phyloP scores from a whole-genome alignment of 805 yeast species.

The Saturnispora zaruensis region DNA sequence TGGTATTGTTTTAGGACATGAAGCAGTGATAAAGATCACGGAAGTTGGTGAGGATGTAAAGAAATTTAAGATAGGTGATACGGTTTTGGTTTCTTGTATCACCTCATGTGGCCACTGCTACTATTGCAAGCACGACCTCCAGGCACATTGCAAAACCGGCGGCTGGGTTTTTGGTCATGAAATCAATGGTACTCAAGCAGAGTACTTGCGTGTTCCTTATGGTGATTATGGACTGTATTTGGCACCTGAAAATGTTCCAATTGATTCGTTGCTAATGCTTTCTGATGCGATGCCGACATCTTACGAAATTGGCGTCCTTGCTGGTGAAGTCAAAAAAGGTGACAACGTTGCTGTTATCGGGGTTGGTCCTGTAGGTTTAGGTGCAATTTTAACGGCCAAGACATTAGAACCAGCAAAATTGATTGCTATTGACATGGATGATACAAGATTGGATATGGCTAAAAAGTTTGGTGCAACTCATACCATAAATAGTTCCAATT shows the following conservation, averaged over 20 bases:
- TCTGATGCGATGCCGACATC: conserved; percentile 64
- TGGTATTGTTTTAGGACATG: conserved; percentile 47
- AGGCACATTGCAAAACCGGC: conserved; percentile 49
- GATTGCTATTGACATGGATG: conserved; percentile 52
- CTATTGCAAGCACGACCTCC: conserved; percentile 46
- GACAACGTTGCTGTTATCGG: conserved; percentile 59
- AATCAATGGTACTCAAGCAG: conserved; percentile 65
- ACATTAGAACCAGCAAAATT: conserved; percentile 46
- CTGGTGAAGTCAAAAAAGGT: conserved; percentile 43
- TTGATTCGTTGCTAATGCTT: conserved; percentile 48
- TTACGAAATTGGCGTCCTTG: conserved; percentile 54
- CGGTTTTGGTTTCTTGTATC: conserved; percentile 56
- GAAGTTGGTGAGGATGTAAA: conserved; percentile 42
- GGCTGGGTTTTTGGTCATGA: conserved; percentile 43
- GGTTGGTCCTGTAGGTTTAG: conserved; percentile 59
- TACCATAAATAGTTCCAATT: conserved; percentile 42
- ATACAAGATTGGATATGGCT: conserved; percentile 49
- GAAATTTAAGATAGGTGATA: conserved; percentile 46
- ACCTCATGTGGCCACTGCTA: conserved; percentile 53
- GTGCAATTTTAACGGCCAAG: conserved; percentile 50
- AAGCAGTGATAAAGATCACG: conserved; percentile 47
- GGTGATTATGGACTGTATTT: conserved; percentile 34
- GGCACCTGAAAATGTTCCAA: conserved; percentile 26
- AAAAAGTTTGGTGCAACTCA: conserved; percentile 53
- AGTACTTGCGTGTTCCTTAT: conserved; percentile 46